Evolutionary conservation across 495 filamentous ascomycete genomes (phyloP).

Genomic region (Penicillium bialowiezense): DNA sequence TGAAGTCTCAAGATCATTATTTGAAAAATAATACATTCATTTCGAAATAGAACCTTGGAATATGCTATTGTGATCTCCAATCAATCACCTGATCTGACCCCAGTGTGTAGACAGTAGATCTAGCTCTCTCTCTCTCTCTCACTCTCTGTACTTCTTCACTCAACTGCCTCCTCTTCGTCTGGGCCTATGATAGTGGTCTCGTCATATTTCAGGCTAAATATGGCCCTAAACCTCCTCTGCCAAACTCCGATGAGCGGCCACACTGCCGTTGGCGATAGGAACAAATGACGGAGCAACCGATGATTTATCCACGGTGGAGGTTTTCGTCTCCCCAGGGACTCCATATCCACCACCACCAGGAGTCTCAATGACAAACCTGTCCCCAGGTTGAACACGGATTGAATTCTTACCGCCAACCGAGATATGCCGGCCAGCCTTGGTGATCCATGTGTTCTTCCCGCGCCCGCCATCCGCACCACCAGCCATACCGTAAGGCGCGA

Average conservation of each 20-base stretch:
- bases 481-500: slow-evolving; percentile 77
- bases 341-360: slow-evolving; percentile 48
- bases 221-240: slow-evolving; percentile 7
- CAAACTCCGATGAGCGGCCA: slow-evolving; percentile 2
- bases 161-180: too few relatives aligned
- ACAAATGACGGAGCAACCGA: slow-evolving; percentile 5
- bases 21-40: too few relatives aligned
- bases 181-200: neutral
- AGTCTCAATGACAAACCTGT: slow-evolving; percentile 67
- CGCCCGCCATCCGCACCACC: slow-evolving; percentile 67
- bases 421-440: slow-evolving; percentile 61
- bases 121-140: too few relatives aligned
- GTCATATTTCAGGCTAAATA: neutral
- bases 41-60: too few relatives aligned
- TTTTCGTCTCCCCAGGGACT: slow-evolving; percentile 3
- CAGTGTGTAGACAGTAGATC: too few relatives aligned
- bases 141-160: too few relatives aligned
- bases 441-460: slow-evolving; percentile 38
- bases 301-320: slow-evolving; percentile 1
- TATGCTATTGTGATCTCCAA: too few relatives aligned
- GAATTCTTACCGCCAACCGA: slow-evolving; percentile 85
- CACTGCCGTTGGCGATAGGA: slow-evolving; percentile 10
- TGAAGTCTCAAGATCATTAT: too few relatives aligned
- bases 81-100: too few relatives aligned
- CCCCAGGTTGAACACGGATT: slow-evolving; percentile 72